These are phyloP conservation scores for Fusarium lyarnte DNA, from an alignment of 2,329 filamentous ascomycete genomes.

Conservation along the genomic window DNA sequence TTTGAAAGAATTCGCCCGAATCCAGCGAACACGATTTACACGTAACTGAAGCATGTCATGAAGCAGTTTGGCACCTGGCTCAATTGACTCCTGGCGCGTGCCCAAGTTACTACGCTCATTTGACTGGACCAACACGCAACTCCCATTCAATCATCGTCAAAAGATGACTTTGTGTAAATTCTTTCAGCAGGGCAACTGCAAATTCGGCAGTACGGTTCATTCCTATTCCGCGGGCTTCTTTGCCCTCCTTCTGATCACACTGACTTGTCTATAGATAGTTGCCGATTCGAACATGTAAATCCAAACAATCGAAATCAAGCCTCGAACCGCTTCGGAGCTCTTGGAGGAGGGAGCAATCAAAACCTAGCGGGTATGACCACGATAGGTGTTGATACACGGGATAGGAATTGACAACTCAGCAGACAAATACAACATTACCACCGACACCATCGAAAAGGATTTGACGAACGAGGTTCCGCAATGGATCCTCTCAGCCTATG, in stretches of 20 bases:
- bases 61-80: constrained; percentile 26
- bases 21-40: background rate
- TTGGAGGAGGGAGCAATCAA: constrained; percentile 47
- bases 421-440: constrained; percentile 63
- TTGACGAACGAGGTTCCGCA: constrained; percentile 75
- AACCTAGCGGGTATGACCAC: constrained; percentile 30
- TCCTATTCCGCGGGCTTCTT: too few relatives aligned
- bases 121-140: background rate
- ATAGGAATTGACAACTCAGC: constrained; percentile 20
- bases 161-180: constrained; percentile 58
- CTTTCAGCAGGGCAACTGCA: constrained; percentile 62
- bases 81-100: constrained; percentile 17
- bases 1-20: background rate
- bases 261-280: constrained; percentile 54
- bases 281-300: constrained; percentile 64
- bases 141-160: constrained; percentile 15
- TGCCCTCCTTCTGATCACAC: background rate
- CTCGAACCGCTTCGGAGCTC: constrained; percentile 67
- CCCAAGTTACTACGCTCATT: constrained; percentile 8
- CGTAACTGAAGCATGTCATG: constrained; percentile 25
- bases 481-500: constrained; percentile 91
- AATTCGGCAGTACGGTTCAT: constrained; percentile 57
- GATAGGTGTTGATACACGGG: background rate
- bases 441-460: constrained; percentile 70
- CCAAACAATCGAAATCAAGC: constrained; percentile 47